Evolutionary conservation across 257 asterid genomes (phyloP).

Genomic region (Anisodus acutangulus): DNA sequence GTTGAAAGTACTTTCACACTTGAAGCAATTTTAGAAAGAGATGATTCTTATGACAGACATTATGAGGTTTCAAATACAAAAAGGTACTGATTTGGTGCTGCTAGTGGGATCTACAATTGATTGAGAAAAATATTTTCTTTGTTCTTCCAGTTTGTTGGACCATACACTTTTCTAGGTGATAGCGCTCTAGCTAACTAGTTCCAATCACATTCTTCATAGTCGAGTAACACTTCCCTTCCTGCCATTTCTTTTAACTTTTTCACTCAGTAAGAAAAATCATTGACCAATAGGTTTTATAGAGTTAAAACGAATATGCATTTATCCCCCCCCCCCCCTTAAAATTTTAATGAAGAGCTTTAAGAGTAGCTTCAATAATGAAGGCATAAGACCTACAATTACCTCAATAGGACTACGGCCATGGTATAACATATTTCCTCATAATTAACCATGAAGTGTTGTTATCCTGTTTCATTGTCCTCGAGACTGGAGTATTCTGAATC

Average conservation of each 20-base stretch:
- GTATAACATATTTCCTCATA: neutral
- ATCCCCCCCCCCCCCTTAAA: neutral
- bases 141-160: neutral
- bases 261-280: neutral
- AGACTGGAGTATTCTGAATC: conserved; percentile 32
- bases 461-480: conserved; percentile 31
- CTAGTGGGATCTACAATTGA: neutral
- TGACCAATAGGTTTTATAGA: neutral
- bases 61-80: neutral
- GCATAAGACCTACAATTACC: neutral
- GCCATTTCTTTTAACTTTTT: neutral
- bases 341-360: neutral
- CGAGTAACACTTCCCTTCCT: neutral
- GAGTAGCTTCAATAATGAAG: neutral
- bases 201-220: neutral
- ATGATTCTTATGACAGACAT: neutral
- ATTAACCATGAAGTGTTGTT: neutral
- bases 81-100: neutral
- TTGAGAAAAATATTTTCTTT: neutral
- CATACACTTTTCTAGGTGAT: neutral
- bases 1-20: neutral
- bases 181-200: neutral
- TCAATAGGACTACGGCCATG: neutral
- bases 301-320: neutral
- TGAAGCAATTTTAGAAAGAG: neutral